Base-by-base conservation (phyloP, 2,329 filamentous ascomycete species). In the Penicillium sp. region DNA sequence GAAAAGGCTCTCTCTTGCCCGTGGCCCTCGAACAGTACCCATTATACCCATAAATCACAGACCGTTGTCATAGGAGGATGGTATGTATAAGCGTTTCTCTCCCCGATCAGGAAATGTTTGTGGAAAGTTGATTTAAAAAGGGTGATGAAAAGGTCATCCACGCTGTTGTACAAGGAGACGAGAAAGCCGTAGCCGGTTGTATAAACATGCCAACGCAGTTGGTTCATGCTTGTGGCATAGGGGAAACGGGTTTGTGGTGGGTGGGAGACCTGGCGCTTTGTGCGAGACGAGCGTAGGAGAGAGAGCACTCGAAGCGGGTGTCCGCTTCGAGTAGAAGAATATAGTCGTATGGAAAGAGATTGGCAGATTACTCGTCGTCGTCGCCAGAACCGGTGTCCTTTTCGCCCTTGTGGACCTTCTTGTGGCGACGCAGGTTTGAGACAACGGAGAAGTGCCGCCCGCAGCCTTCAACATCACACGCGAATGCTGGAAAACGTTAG, bases 391-490 rank as follows among this genome's bases (percentile, higher is more conserved):
- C 71, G 18, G 62, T 64, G 26, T 75, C 74, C 54, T 75, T 76
- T 55, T 76, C 74, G 56, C 88, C 87, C 76, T 92, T 94, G 81
- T 99, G 94, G 46, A 97, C 93, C 78, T 97, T 97, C 72, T 91
- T 89, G 78, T 99, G 94, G 68, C 94, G 85, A 62, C 94, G 87
- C 54, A 97, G 80, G 74, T 99, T 99, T 43, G 92, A 97, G 22
- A 97, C 94, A 26, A 97, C 94, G 0, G 93, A 97, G 76, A 99
- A 97, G 70, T 96, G 90, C 66, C 94, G 88, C 38, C 93, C 93
- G 71, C 94, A 99, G 46, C 92, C 92, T 71, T 96, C 91, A 54
- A 96, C 90, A 68, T 97, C 91, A 70, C 94, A 97, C 24, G 88
- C 88, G 71, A 96, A 97, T 63, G 94, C 92, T 97, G 70, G 54